Conservation (phyloP, 2,329 filamentous ascomycete genomes). For the Cladosporium sp. region DNA sequence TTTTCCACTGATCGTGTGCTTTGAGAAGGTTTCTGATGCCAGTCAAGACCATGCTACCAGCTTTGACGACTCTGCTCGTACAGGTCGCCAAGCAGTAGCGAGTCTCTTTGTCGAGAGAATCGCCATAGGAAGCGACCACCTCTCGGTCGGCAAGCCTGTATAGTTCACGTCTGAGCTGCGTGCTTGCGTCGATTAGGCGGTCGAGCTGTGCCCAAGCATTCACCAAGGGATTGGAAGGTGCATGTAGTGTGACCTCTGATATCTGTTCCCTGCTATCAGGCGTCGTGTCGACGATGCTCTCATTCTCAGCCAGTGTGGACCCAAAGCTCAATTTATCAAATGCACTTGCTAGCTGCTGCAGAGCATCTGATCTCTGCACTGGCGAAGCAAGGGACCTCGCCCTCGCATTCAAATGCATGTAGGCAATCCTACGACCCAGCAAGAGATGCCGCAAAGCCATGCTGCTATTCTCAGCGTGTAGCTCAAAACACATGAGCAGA, state of each 20-base stretch:
- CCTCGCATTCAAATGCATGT: not conserved
- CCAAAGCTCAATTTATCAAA: not conserved
- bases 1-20: not conserved
- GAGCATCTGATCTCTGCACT: not conserved
- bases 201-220: constrained; percentile 1
- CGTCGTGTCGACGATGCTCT: not conserved
- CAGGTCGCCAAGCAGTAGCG: constrained; percentile 2
- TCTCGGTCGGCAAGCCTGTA: not conserved
- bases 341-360: not conserved
- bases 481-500: constrained; percentile 6
- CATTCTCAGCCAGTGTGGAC: not conserved
- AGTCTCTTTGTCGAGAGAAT: not conserved
- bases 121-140: not conserved
- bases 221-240: not conserved
- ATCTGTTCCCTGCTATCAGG: not conserved
- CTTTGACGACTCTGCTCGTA: not conserved
- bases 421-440: not conserved
- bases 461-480: constrained; percentile 2
- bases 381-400: not conserved
- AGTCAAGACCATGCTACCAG: not conserved
- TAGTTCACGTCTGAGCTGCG: not conserved
- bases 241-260: not conserved
- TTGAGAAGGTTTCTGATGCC: not conserved
- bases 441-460: constrained; percentile 3
- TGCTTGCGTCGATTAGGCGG: not conserved